Conservation (phyloP, 768 basidiomycete genomes). For the Ramaria sp. region DNA sequence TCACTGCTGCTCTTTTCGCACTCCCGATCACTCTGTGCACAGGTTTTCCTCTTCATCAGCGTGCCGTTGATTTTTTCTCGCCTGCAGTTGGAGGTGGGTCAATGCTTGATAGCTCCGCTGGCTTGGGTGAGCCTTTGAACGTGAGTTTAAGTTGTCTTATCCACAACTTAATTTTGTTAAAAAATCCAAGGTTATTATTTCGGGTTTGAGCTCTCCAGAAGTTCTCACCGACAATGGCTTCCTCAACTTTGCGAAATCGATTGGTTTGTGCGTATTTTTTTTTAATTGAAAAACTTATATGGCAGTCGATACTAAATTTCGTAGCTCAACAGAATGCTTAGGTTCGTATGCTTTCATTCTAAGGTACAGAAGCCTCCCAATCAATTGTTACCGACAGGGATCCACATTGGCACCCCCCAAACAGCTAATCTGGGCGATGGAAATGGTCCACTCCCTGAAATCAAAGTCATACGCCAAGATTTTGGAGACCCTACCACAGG, state of each 20-base stretch:
- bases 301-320: neutral
- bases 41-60: neutral
- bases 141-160: slow-evolving; percentile 15
- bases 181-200: slow-evolving; percentile 44
- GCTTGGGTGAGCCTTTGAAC: slow-evolving; percentile 35
- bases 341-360: neutral
- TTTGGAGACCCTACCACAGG: slow-evolving; percentile 25
- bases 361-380: neutral
- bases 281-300: neutral
- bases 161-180: neutral
- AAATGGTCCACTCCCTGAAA: slow-evolving; percentile 32
- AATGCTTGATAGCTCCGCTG: slow-evolving; percentile 29
- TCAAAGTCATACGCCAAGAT: slow-evolving; percentile 33
- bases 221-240: slow-evolving; percentile 48
- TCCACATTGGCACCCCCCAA: slow-evolving; percentile 27
- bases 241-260: slow-evolving; percentile 46
- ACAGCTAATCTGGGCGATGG: slow-evolving; percentile 39
- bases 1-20: neutral
- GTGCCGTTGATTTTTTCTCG: neutral
- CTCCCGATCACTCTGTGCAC: neutral
- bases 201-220: slow-evolving; percentile 43
- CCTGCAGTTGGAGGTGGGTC: slow-evolving; percentile 26
- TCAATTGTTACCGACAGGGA: neutral
- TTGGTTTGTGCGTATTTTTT: slow-evolving; percentile 42
- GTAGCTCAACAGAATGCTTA: slow-evolving; percentile 32